A percentile compares a stretch with the other conserved stretches of the same genome.
Evolutionary conservation across 257 asterid genomes (phyloP).

Genomic region (Ophiorrhiza pumila): DNA sequence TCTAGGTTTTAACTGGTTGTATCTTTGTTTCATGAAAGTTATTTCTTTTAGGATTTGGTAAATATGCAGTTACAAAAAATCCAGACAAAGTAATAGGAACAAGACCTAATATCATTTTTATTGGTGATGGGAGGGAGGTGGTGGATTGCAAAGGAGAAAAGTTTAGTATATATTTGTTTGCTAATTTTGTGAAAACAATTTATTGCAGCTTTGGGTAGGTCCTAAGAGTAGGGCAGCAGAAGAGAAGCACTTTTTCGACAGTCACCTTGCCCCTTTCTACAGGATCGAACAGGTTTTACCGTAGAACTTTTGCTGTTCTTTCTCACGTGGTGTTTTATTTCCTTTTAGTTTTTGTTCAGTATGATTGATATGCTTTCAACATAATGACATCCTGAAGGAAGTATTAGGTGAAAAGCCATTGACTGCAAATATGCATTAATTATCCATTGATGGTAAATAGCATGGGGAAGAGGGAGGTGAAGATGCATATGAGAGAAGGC

Average conservation of each 20-base stretch:
- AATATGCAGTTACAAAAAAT: too few relatives aligned
- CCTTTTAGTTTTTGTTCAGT: constrained; percentile 5
- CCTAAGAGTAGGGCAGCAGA: constrained; percentile 97
- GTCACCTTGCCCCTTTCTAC: constrained; percentile 91
- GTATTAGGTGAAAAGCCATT: background rate
- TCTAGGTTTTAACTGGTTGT: background rate
- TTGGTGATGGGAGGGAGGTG: too few relatives aligned
- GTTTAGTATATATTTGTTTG: background rate
- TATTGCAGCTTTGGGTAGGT: constrained; percentile 88
- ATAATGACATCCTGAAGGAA: background rate
- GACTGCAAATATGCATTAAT: background rate
- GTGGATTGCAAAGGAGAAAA: background rate
- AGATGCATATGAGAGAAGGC: background rate
- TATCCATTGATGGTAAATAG: background rate
- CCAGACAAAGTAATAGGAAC: too few relatives aligned
- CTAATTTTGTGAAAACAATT: constrained; percentile 1
- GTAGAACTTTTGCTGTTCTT: background rate
- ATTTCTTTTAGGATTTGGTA: too few relatives aligned
- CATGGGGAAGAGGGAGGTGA: background rate
- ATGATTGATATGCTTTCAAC: background rate
- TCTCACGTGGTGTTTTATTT: background rate
- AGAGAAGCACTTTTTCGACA: constrained; percentile 90
- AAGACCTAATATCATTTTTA: too few relatives aligned
- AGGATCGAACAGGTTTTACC: constrained; percentile 86
- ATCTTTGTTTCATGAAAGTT: too few relatives aligned